Percentiles rank a stretch among this genome's conserved stretches.
phyloP scores from a whole-genome alignment of 345 rosid genomes.

The Populus euphratica region DNA sequence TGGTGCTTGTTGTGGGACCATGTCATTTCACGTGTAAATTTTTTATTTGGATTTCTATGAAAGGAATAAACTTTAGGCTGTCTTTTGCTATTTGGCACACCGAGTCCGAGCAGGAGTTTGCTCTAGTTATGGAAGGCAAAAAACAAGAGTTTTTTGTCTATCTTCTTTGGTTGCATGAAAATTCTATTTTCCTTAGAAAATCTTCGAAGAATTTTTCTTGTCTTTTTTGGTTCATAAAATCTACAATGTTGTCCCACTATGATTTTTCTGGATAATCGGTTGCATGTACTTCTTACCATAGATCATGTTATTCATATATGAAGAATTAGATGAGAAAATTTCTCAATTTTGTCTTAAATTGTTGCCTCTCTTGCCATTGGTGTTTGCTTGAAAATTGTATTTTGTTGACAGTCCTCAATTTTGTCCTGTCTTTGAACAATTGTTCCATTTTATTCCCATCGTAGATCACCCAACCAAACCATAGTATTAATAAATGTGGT shows the following conservation, averaged over 20 bases:
- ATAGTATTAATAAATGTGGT: background rate
- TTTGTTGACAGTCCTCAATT: background rate
- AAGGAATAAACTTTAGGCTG: background rate
- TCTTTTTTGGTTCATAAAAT: background rate
- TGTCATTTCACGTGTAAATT: background rate
- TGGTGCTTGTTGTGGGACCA: background rate
- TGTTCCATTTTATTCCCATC: background rate
- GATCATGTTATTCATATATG: background rate
- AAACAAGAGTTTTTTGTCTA: background rate
- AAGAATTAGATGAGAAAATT: background rate
- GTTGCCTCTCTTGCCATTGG: background rate
- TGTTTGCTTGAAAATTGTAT: background rate
- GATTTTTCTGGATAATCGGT: background rate
- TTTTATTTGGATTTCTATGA: background rate
- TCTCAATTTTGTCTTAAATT: background rate
- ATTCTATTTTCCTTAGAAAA: background rate
- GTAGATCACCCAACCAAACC: background rate
- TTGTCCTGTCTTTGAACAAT: background rate
- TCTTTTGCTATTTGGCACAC: background rate
- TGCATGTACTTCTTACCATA: background rate
- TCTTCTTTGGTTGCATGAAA: background rate
- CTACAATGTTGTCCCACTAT: background rate
- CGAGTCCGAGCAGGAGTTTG: background rate
- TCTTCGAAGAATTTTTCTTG: background rate
- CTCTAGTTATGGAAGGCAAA: background rate